These are phyloP conservation scores for Talaromyces verruculosus DNA, from an alignment of 2,329 filamentous ascomycete species.

Conservation along the genomic window DNA sequence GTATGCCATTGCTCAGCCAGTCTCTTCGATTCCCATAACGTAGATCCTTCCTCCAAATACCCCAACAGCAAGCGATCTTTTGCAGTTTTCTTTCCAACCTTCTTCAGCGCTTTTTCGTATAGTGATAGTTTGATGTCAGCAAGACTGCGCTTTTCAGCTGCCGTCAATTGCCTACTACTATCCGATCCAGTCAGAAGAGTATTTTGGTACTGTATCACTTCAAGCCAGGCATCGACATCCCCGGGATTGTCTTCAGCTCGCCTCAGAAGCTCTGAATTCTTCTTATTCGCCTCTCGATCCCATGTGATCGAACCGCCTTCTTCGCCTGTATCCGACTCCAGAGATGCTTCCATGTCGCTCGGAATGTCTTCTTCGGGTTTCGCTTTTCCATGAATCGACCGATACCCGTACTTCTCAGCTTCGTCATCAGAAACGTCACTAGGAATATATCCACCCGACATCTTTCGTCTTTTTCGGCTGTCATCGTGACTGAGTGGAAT, in stretches of 20 bases:
- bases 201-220: constrained; percentile 77
- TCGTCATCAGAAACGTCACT: constrained; percentile 39
- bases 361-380: constrained; percentile 50
- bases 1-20: constrained; percentile 66
- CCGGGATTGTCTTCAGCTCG: constrained; percentile 64
- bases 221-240: constrained; percentile 72
- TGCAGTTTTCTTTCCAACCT: constrained; percentile 49
- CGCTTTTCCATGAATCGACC: constrained; percentile 65
- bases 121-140: constrained; percentile 78
- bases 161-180: constrained; percentile 47
- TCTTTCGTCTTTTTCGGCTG: constrained; percentile 44
- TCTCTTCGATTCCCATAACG: constrained; percentile 67
- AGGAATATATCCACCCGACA: constrained; percentile 25
- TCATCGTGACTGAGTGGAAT: constrained; percentile 31
- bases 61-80: constrained; percentile 64
- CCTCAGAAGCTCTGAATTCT: constrained; percentile 59
- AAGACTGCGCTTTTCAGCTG: constrained; percentile 65
- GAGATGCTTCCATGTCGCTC: constrained; percentile 52
- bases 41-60: constrained; percentile 71
- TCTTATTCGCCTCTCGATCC: constrained; percentile 47
- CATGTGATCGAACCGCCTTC: constrained; percentile 38
- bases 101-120: constrained; percentile 71
- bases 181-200: constrained; percentile 55
- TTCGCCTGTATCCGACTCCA: constrained; percentile 48
- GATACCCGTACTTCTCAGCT: constrained; percentile 58